Evolutionary conservation across 345 rosid genomes (phyloP), one percentile per base, ranked within the genome.

Genomic region (Hibiscus trionum): DNA sequence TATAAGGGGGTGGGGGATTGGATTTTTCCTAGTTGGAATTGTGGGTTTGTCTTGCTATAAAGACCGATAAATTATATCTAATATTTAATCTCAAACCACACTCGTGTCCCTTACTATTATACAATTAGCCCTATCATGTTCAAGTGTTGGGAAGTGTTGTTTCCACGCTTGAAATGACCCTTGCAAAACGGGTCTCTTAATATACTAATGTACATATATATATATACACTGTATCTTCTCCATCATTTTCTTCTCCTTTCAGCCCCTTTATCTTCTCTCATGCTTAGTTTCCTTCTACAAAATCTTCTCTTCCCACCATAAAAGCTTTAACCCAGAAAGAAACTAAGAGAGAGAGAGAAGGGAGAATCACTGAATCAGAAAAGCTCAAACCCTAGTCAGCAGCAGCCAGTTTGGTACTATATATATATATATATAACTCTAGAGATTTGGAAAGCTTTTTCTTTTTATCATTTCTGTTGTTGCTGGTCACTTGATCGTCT

Each of bases 31-130:
- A 14, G 53, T 49, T 49, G 53, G 53, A 49, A 49, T 49, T 49
- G 53, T 49, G 53, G 53, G 53, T 49, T 49, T 49, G 53, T 49
- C 53, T 49, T 49, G 53, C 53, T 12, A 49, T 11, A 49, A 15
- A 49, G n/a, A 49, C 53, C 4, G n/a, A 15, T 12, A 2, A 14
- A 2, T 10, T 44, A 10, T 10, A 7, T 2, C 44, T 27, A 16
- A 16, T 62, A 29, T 59, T 65, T 68, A 71, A 52, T 70, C 72
- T 39, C 44, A 55, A 52, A 52, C 44, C 75, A 60, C 91, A 87
- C 88, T 86, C 93, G 90, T 87, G 90, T 88, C 88, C 79, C 71
- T 55, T 42, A 29, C n/a, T 5, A 59, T 67, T 11, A 53, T 76
- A 70, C 72, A 74, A 72, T 76, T 42, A 46, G 17, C 61, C 69